Base-by-base conservation (phyloP, 768 basidiomycete species). In the Sporobolomyces pararoseus region DNA sequence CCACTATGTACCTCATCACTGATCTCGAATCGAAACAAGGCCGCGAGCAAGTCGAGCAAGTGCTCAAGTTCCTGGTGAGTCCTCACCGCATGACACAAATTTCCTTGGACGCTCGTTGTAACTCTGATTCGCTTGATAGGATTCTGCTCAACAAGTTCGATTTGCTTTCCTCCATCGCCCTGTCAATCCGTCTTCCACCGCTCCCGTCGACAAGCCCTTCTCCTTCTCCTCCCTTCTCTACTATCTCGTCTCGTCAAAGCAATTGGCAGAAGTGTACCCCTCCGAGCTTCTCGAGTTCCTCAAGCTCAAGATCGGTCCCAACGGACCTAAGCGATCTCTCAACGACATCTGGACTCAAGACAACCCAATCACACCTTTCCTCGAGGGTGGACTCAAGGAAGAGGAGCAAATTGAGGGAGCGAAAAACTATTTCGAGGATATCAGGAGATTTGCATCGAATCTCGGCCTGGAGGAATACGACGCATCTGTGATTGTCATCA, bases 21-120 rank as follows among this genome's bases (percentile, higher is more conserved):
- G 89, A 97, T 78, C 82, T 97, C 19, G 87, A 95, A 72, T 84
- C 82, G 7, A 79, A 81, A 10, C 82, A 81, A 3, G 89, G 90
- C 0, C 63, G 84, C 25, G 75, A 76, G 29, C 79, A 90, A 3
- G 81, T 86, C n/a, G 84, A 81, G 65, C 87, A 88, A 68, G 86
- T 87, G 0, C 78, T 96, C 10, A 75, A 75, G 27, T 88, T 88
- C 13, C 76, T 89, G 71, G 91, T 92, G 77, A 52, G 83, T n/a
- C n/a, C n/a, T n/a, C n/a, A n/a, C n/a, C n/a, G n/a, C n/a, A n/a
- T n/a, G n/a, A n/a, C n/a, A n/a, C n/a, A n/a, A n/a, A n/a, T n/a
- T n/a, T n/a, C n/a, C n/a, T n/a, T n/a, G n/a, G n/a, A n/a, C 79
- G 39, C 39, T 17, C 5, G 7, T 39, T 16, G 14, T 35, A 10